Evolutionary conservation across 768 basidiomycete genomes (phyloP), one percentile per base, ranked within the genome.

Genomic region (Rubroboletus satanas): DNA sequence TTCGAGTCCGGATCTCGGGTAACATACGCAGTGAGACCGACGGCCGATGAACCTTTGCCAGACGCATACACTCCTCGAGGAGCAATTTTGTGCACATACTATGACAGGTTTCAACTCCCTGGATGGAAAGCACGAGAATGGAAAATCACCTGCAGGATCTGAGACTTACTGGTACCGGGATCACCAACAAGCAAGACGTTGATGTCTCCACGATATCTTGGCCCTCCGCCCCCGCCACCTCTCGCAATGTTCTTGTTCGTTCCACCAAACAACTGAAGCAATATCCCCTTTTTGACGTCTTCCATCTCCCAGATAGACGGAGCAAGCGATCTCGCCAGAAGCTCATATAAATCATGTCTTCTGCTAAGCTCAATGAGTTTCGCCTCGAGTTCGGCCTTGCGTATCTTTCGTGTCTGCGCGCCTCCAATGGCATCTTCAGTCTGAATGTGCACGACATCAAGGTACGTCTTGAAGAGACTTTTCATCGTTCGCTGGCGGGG

Each of bases 41-140:
- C 97, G 17, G 97, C 97, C 0, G 96, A 98, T 7, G 95, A 98
- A 18, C 97, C 95, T 70, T 98, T 98, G 10, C 97, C 97, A 3
- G 94, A 97, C 0, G 97, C 92, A 71, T 93, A 99, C 8, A 99
- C 96, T 33, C 97, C 97, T 54, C 97, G 82, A 33, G 97, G 97
- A 0, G 97, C 96, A 57, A 99, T 94, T 75, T 98, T 96, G 74
- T 99, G 95, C 0, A 99, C 97, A 70, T 98, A 98, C 93, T 98
- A 64, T 4, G 21, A 29, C 11, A 9, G 10, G 2, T 0, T 26
- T 60, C 17, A 61, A 41, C 4, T 45, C 7, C 1, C 21, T 21
- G 6, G 10, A 7, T 7, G 17, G 15, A 52, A 11, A 28, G 21
- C 1, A 54, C 23, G 7, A 32, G 8, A 36, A 15, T 29, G 9